Base-by-base conservation (phyloP, 352 stramenopile genomes). In the Phytophthora pluvialis region DNA sequence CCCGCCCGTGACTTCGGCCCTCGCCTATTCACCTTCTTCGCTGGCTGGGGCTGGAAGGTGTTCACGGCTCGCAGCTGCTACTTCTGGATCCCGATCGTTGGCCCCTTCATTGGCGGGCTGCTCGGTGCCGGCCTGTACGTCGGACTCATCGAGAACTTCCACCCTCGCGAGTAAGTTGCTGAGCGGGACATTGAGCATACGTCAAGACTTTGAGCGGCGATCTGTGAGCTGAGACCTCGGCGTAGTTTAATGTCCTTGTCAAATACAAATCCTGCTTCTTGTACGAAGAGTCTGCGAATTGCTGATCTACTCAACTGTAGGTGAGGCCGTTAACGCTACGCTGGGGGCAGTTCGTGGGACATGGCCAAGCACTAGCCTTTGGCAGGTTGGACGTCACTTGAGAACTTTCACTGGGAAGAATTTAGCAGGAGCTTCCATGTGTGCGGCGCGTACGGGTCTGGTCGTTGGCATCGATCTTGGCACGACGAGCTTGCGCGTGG, bases 41-140 rank as follows among this genome's bases (percentile, higher is more conserved):
- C 71, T 53, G 74, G 74, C 15, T 82, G 68, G 67, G 74, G 74
- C 58, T 73, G 63, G 45, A 73, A 80, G 10, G 67, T 80, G 39
- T 82, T 73, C 32, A 73, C 73, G 12, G 55, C 55, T 38, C 57
- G 64, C 9, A 60, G 44, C 47, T 60, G 55, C 26, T 76, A 76
- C 68, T 76, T 76, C 45, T 82, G 74, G 74, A 76, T 82, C 26
- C 74, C 74, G 0, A 72, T 82, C 12, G 63, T 80, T 16, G 71
- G 71, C 13, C 74, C 74, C 2, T 66, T 80, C 29, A 46, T 77
- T 45, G 74, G 74, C 8, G 74, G 71, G 3, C 11, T 80, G 8
- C 29, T 80, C 33, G 72, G 72, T 29, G 68, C 69, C 36, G 72
- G 48, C 3, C 38, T 66, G 31, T 80, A 80, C 48, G 56, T 76